Percentiles rank a stretch among this genome's conserved stretches.
phyloP scores from a whole-genome alignment of 768 basidiomycete genomes.

The Royoungia palumana region DNA sequence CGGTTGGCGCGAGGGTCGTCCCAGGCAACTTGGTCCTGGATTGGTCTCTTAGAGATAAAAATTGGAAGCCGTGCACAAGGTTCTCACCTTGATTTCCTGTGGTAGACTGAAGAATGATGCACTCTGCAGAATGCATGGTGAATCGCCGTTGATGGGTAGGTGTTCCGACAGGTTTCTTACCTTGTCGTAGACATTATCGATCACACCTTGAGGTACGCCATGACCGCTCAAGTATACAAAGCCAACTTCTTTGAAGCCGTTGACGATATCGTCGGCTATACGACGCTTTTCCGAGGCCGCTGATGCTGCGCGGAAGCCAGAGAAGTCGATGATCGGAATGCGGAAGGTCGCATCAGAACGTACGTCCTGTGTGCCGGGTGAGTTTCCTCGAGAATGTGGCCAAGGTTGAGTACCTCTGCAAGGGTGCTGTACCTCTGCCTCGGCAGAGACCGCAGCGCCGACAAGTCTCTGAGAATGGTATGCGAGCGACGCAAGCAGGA shows the following conservation, averaged over 20 bases:
- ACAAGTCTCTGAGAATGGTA: conserved; percentile 2
- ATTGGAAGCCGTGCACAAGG: not conserved
- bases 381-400: conserved; percentile 2
- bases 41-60: not conserved
- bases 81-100: conserved; percentile 51
- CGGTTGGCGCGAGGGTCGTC: conserved; percentile 83
- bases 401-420: conserved; percentile 17
- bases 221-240: conserved; percentile 78
- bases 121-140: conserved; percentile 46
- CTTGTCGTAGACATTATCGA: conserved; percentile 63
- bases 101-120: conserved; percentile 72
- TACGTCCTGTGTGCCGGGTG: conserved; percentile 27
- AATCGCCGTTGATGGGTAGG: not conserved
- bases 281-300: conserved; percentile 53
- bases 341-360: conserved; percentile 43
- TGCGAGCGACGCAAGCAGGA: conserved; percentile 14
- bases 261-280: conserved; percentile 64
- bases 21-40: conserved; percentile 66
- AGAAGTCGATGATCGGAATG: conserved; percentile 80
- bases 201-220: conserved; percentile 57
- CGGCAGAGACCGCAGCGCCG: conserved; percentile 1
- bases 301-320: conserved; percentile 54
- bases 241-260: conserved; percentile 75
- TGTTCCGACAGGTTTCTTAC: conserved; percentile 33
- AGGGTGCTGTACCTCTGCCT: conserved; percentile 22